These are phyloP conservation scores for Xylariaceae sp. DNA, from an alignment of 2,329 filamentous ascomycete species.

Conservation along the genomic window DNA sequence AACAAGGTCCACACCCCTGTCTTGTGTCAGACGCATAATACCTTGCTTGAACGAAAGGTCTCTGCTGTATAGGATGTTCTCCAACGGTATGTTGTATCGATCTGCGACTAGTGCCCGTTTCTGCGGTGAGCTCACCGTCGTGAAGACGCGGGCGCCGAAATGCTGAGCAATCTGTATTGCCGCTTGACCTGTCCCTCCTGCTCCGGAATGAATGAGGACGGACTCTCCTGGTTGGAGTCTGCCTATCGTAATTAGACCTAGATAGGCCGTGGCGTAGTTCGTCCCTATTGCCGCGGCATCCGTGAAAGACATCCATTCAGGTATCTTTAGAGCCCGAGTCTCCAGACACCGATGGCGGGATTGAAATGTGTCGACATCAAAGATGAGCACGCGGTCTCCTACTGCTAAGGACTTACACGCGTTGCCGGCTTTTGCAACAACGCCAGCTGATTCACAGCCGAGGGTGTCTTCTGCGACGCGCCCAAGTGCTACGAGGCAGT, in stretches of 20 bases:
- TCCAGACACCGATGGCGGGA: conserved; percentile 1
- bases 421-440: neutral
- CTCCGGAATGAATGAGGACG: conserved; percentile 20
- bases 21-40: conserved; percentile 1
- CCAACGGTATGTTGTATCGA: conserved; percentile 1
- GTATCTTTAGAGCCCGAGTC: conserved; percentile 3
- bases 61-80: conserved; percentile 13
- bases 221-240: conserved; percentile 18
- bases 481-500: conserved; percentile 4
- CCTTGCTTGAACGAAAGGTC: conserved; percentile 3
- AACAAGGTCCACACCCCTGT: conserved; percentile 14
- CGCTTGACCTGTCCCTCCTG: conserved; percentile 16
- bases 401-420: neutral
- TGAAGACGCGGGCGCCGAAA: conserved; percentile 24
- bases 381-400: conserved; percentile 17
- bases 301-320: conserved; percentile 1
- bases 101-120: conserved; percentile 6
- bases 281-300: neutral
- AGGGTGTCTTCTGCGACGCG: neutral
- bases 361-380: conserved; percentile 11
- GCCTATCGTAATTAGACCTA: conserved; percentile 23
- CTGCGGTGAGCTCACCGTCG: conserved; percentile 6
- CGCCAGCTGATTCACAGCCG: neutral
- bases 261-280: conserved; percentile 24
- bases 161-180: conserved; percentile 13